Evolutionary conservation across 805 yeast species (phyloP).

Genomic region (Brettanomyces nanus): DNA sequence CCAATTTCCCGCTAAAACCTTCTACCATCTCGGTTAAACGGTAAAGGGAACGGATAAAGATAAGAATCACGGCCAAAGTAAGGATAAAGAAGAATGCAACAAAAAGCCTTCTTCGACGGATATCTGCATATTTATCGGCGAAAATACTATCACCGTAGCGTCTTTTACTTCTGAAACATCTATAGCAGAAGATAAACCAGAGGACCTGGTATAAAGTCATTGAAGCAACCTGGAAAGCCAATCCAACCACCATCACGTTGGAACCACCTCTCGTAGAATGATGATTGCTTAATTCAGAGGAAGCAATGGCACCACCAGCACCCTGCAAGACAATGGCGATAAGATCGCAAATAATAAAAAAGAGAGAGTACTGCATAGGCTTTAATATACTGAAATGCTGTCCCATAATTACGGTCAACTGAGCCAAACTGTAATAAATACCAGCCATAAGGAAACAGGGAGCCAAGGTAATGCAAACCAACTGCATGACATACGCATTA

Average conservation of each 20-base stretch:
- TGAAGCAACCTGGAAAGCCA: constrained; percentile 66
- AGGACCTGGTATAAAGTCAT: constrained; percentile 53
- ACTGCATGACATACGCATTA: constrained; percentile 50
- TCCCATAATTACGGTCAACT: constrained; percentile 57
- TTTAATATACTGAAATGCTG: constrained; percentile 38
- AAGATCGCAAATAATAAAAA: constrained; percentile 62
- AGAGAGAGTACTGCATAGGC: constrained; percentile 54
- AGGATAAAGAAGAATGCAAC: constrained; percentile 37
- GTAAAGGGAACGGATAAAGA: constrained; percentile 63
- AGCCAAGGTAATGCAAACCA: constrained; percentile 62
- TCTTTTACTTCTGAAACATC: constrained; percentile 24
- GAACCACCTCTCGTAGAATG: constrained; percentile 39
- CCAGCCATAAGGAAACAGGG: constrained; percentile 87
- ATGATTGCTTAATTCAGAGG: constrained; percentile 29
- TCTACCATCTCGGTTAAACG: constrained; percentile 64
- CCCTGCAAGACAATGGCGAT: constrained; percentile 61
- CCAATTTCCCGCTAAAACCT: constrained; percentile 65
- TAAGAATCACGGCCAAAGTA: constrained; percentile 39
- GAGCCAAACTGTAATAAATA: constrained; percentile 63
- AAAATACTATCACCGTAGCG: constrained; percentile 26
- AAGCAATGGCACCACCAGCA: constrained; percentile 69
- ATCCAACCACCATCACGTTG: constrained; percentile 67
- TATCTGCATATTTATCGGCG: constrained; percentile 25
- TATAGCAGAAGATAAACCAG: constrained; percentile 38
- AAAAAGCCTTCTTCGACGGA: constrained; percentile 32